These are phyloP conservation scores for Linderina pennispora DNA, from an alignment of 192 early-diverging fungal species.

Conservation along the genomic window DNA sequence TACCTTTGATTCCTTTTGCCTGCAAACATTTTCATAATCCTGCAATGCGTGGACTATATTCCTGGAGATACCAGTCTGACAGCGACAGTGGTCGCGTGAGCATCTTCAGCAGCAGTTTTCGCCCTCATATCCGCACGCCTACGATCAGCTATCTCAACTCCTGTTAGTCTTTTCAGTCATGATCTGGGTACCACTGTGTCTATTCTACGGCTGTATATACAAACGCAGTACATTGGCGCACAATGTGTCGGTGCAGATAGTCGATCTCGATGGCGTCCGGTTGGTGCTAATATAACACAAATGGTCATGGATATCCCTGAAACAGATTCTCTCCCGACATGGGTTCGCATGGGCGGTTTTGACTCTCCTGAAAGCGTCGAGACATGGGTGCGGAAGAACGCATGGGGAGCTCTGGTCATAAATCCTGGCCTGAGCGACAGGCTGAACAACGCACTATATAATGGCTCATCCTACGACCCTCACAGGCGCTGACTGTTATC, in stretches of 20 bases:
- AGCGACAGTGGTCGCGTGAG: conserved; percentile 26
- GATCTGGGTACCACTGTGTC: conserved; percentile 11
- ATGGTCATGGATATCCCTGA: background rate
- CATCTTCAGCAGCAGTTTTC: conserved; percentile 9
- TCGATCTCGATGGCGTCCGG: conserved; percentile 11
- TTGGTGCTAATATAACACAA: conserved; percentile 10
- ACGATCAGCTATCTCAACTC: conserved; percentile 16
- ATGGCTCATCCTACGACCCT: conserved; percentile 2
- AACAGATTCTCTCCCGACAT: background rate
- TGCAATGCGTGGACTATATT: conserved; percentile 24
- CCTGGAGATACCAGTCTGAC: conserved; percentile 14
- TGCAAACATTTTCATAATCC: too few species aligned
- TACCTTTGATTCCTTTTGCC: too few species aligned
- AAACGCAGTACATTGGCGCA: conserved; percentile 6
- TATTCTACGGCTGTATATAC: conserved; percentile 18
- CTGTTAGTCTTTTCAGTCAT: conserved; percentile 3
- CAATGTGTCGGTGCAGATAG: background rate
- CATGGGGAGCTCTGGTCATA: conserved; percentile 28
- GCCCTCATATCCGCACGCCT: conserved; percentile 13
- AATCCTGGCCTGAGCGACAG: conserved; percentile 5
- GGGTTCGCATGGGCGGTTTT: too few species aligned
- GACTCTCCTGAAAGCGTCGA: background rate
- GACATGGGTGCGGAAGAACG: conserved; percentile 13
- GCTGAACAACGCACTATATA: conserved; percentile 1
- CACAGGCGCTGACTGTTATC: conserved; percentile 4